Base-by-base conservation (phyloP, 2,329 filamentous ascomycete genomes). In the Chaetomium sp. region DNA sequence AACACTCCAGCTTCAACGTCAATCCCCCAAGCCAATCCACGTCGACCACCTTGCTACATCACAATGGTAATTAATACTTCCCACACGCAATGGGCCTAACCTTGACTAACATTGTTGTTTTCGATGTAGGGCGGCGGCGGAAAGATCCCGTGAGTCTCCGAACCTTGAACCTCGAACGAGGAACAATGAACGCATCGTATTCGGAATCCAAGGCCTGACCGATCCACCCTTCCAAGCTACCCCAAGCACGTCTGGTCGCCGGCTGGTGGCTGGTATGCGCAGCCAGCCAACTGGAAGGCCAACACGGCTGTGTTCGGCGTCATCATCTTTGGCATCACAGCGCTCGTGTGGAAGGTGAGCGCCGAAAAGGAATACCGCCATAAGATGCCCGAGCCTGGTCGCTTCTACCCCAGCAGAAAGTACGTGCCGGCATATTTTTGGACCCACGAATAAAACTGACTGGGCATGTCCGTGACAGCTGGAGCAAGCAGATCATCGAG, bases 211-310 rank as follows among this genome's bases (percentile, higher is more conserved):
- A 23, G 25, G n/a, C 51, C 42, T 38, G 23, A 57, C 60, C 50
- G 49, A 45, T n/a, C 1, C 4, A 31, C n/a, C 19, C 31, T 9
- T n/a, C 31, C 13, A 38, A 96, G 92, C 76, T 97, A 97, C 81
- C 93, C 93, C 78, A 97, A 97, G 85, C 94, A 99, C 85, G 92
- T 99, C 85, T 99, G 95, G 95, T 98, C 95, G 75, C 95, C 95
- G 68, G 85, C 94, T 70, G 95, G 95, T 85, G 95, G 95, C 80
- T 99, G 95, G 95, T 99, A 99, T 80, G 82, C 90, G 62, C 94
- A 96, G 78, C 95, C 95, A 61, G 83, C 86, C 71, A 99, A 99
- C 85, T 99, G 95, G 95, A 95, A 90, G 78, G 81, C 82, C 74
- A 99, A 99, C 83, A 99, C 95, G 10, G 74, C 72, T 50, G 45